Base-by-base conservation (phyloP, 83 land plant genomes). In the Diphasiastrum complanatum region DNA sequence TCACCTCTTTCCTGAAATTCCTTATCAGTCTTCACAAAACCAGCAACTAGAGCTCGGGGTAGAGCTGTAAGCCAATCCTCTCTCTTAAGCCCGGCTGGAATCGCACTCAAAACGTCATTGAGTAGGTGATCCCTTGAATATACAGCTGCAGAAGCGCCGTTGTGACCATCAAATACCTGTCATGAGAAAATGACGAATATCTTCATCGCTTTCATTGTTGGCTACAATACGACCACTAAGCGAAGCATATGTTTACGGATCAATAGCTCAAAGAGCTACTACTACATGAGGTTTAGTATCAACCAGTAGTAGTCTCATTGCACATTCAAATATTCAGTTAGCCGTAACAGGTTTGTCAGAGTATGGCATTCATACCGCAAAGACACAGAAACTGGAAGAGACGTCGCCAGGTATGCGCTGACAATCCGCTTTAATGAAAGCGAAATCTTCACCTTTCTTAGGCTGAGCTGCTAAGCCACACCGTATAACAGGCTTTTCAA, bases 121-220 rank as follows among this genome's bases (percentile, higher is more conserved):
- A 91, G 65, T 30, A 91, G 75, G 61, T 85, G 66, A n/a, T 91
- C 97, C 66, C 66, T 83, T 0, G 95, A 55, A 59, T 66, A 88
- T 41, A 85, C 77, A 12, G 97, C 97, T 27, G 97, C 97, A 20
- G 95, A 90, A 63, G 71, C 74, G 25, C 97, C 97, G 65, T 91
- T 91, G 76, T 91, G 97, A 31, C 97, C 97, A 75, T 87, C 97
- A 71, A 87, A 80, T 16, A 91, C 70, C 93, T 91, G 77, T 45
- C 63, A 33, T 70, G 26, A 30, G 38, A 12, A 27, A 1, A 69
- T 12, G 49, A 59, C 19, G 24, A 23, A 43, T 59, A 61, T 8
- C 29, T 27, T 33, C 0, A 3, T 14, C 33, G 50, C 5, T 32
- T 32, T 45, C 60, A 55, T 5, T 31, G 8, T 55, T 49, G 25